A percentile compares a stretch with the other conserved stretches of the same genome.
Conservation (phyloP, 768 basidiomycete species). For the Leccinum fibrillosum region DNA sequence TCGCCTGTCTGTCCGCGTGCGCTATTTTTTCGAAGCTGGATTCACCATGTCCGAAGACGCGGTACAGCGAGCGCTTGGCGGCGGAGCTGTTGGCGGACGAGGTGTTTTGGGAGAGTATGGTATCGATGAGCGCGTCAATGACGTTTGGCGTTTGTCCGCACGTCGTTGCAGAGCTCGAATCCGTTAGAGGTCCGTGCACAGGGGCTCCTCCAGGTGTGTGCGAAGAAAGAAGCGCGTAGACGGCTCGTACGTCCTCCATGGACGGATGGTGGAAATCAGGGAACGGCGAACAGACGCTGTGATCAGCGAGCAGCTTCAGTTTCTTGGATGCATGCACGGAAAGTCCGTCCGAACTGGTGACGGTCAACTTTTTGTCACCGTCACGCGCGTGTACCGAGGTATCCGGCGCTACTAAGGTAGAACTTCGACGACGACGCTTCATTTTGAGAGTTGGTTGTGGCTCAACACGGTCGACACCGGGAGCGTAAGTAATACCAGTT, state of each 20-base stretch:
- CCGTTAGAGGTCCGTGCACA: slow-evolving; percentile 23
- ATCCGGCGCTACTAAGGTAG: not conserved
- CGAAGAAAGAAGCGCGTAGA: slow-evolving; percentile 35
- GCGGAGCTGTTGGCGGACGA: slow-evolving; percentile 47
- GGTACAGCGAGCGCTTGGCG: slow-evolving; percentile 49
- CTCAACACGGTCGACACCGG: no score
- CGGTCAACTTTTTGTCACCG: not conserved
- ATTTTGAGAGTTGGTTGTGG: not conserved
- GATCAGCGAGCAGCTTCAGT: not conserved
- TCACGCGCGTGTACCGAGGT: not conserved
- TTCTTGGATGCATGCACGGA: not conserved
- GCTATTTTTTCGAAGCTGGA: slow-evolving; percentile 49
- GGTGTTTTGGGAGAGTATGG: slow-evolving; percentile 62
- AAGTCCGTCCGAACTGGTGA: not conserved
- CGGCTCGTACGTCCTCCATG: slow-evolving; percentile 19
- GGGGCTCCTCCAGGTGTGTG: slow-evolving; percentile 34
- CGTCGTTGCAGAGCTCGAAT: slow-evolving; percentile 34
- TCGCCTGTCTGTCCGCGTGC: slow-evolving; percentile 36
- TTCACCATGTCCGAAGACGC: slow-evolving; percentile 23
- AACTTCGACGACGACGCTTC: not conserved
- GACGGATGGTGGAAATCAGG: slow-evolving; percentile 40
- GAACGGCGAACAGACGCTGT: not conserved
- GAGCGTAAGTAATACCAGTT: no score
- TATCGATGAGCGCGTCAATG: slow-evolving; percentile 55
- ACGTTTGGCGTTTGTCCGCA: slow-evolving; percentile 52